Percentiles rank a stretch among this genome's conserved stretches.
Evolutionary conservation across 2,329 filamentous ascomycete species (phyloP).

Genomic region (Zelopaecilomyces penicillatus): DNA sequence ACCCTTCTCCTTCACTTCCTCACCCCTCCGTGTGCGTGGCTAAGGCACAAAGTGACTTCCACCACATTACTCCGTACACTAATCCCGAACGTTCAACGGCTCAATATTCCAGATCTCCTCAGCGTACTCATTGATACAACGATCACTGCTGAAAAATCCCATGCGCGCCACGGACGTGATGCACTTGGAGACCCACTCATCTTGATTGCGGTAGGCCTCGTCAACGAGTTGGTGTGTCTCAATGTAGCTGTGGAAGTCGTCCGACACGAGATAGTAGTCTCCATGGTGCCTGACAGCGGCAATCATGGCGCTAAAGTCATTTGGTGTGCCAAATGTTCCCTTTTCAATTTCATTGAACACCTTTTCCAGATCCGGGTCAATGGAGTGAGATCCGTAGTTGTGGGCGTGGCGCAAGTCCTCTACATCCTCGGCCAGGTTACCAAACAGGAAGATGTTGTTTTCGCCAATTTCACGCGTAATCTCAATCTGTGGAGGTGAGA

Average conservation of each 20-base stretch:
- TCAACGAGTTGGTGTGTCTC: slow-evolving; percentile 88
- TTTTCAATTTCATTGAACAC: slow-evolving; percentile 79
- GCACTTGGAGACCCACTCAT: slow-evolving; percentile 84
- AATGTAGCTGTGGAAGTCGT: slow-evolving; percentile 93
- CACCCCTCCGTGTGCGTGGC: too few relatives aligned
- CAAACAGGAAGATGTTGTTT: slow-evolving; percentile 97
- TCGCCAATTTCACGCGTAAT: slow-evolving; percentile 96
- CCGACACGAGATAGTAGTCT: slow-evolving; percentile 95
- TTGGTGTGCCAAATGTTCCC: slow-evolving; percentile 71
- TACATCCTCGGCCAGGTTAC: slow-evolving; percentile 90
- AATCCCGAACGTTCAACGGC: slow-evolving; percentile 50
- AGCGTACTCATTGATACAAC: slow-evolving; percentile 95
- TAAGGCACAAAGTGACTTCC: too few relatives aligned
- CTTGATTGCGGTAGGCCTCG: slow-evolving; percentile 82
- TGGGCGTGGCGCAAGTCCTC: slow-evolving; percentile 90
- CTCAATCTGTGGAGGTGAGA: slow-evolving; percentile 54
- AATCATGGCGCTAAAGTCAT: slow-evolving; percentile 74
- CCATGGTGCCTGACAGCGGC: slow-evolving; percentile 84
- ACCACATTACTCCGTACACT: slow-evolving; percentile 3
- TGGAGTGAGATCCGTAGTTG: slow-evolving; percentile 68
- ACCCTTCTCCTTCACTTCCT: too few relatives aligned
- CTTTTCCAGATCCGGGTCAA: slow-evolving; percentile 67
- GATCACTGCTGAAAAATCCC: slow-evolving; percentile 95
- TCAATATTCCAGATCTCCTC: slow-evolving; percentile 97
- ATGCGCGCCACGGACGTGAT: slow-evolving; percentile 85